These are phyloP conservation scores for Candida tallmaniae DNA, from an alignment of 805 yeast species.

Conservation along the genomic window DNA sequence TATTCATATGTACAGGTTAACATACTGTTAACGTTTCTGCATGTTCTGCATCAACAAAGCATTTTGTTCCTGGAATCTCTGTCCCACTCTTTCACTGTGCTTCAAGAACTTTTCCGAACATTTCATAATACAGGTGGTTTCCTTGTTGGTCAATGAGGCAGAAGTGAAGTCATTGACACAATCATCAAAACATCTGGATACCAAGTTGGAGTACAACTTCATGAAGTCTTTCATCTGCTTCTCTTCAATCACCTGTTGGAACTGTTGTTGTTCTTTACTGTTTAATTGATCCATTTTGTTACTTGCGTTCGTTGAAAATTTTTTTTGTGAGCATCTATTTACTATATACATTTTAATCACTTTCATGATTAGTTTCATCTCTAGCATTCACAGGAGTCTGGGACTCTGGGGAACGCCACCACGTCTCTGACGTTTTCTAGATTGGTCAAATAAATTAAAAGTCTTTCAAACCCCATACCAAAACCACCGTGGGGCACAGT, in stretches of 20 bases:
- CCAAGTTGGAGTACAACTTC: constrained; percentile 91
- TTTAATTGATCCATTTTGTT: constrained; percentile 85
- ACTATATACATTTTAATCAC: neutral
- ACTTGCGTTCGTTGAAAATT: constrained; percentile 1
- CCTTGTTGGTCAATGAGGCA: constrained; percentile 77
- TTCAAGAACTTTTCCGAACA: constrained; percentile 97
- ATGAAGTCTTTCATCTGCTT: constrained; percentile 99
- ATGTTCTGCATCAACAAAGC: constrained; percentile 72
- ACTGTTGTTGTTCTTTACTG: constrained; percentile 93
- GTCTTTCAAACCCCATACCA: constrained; percentile 91
- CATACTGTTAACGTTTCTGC: constrained; percentile 20
- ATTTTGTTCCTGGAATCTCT: constrained; percentile 97
- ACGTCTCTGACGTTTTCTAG: constrained; percentile 82
- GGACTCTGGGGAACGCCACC: constrained; percentile 80
- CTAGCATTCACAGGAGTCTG: constrained; percentile 33
- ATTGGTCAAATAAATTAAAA: constrained; percentile 67
- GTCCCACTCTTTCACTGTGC: constrained; percentile 97
- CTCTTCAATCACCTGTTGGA: constrained; percentile 91
- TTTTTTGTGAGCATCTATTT: constrained; percentile 2
- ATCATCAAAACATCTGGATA: constrained; percentile 94
- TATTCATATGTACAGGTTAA: too few relatives aligned
- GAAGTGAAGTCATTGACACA: constrained; percentile 99
- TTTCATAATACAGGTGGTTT: constrained; percentile 77
- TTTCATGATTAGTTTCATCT: neutral
- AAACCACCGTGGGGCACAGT: constrained; percentile 94